Conservation (phyloP, 139 green algal genomes). For the Tetraselmis chui region DNA sequence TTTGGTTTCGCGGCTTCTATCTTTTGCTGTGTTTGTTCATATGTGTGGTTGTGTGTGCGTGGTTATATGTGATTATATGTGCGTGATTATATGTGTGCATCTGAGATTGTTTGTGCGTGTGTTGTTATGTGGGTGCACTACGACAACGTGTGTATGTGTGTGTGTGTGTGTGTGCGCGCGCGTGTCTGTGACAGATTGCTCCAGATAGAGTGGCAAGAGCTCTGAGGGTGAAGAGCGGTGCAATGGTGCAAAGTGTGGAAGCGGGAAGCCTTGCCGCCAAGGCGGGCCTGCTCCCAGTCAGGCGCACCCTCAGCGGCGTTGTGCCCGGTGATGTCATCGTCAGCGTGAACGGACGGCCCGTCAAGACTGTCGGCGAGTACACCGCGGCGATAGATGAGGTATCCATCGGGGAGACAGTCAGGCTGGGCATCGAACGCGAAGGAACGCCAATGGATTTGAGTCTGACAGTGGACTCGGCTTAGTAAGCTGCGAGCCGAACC, state of each 20-base stretch:
- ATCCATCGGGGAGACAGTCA: conserved; percentile 6
- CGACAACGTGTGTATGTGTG: neutral
- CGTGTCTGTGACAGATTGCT: conserved; percentile 21
- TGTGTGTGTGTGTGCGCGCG: neutral
- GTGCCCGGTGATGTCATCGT: conserved; percentile 56
- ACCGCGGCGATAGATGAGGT: conserved; percentile 16
- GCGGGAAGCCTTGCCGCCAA: conserved; percentile 36
- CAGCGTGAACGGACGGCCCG: conserved; percentile 4
- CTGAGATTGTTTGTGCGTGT: too few species aligned
- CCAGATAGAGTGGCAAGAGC: conserved; percentile 46
- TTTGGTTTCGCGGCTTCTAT: too few species aligned
- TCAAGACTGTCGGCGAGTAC: conserved; percentile 27
- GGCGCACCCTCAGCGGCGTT: conserved; percentile 53
- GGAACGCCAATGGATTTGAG: neutral
- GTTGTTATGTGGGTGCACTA: neutral
- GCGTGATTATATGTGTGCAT: too few species aligned
- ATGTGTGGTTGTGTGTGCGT: too few species aligned
- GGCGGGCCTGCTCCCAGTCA: conserved; percentile 56
- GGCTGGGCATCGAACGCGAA: conserved; percentile 9
- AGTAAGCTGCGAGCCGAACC: too few species aligned
- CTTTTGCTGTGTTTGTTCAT: too few species aligned
- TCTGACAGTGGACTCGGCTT: neutral
- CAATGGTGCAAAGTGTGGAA: conserved; percentile 50
- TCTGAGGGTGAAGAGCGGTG: conserved; percentile 27
- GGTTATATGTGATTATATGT: too few species aligned